phyloP scores from a whole-genome alignment of 345 rosid species.

The Mercurialis annua region DNA sequence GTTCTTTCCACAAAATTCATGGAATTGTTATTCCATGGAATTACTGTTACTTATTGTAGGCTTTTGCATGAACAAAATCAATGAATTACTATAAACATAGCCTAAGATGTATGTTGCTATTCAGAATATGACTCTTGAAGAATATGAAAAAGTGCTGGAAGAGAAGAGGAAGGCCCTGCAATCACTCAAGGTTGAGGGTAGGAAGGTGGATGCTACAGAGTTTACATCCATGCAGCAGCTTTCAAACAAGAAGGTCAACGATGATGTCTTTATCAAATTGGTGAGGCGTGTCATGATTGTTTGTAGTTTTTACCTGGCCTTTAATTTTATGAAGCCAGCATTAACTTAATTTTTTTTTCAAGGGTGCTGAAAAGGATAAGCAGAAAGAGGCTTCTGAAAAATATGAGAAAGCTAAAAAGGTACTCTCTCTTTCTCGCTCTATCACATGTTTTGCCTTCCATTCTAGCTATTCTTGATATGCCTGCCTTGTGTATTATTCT shows the following conservation, averaged over 20 bases:
- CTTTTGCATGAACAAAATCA: too few relatives aligned
- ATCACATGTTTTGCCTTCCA: not conserved
- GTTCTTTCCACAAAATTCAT: too few relatives aligned
- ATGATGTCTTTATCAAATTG: slow-evolving; percentile 56
- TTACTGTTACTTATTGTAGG: too few relatives aligned
- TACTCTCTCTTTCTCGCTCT: not conserved
- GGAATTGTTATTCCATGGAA: too few relatives aligned
- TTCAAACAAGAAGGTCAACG: slow-evolving; percentile 54
- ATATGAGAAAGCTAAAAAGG: slow-evolving; percentile 69
- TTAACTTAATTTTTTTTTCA: not conserved
- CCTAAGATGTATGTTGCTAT: too few relatives aligned
- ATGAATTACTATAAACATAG: too few relatives aligned
- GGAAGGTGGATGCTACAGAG: slow-evolving; percentile 63
- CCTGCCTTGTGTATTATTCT: not conserved
- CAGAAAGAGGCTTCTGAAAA: slow-evolving; percentile 57
- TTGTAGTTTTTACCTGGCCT: not conserved
- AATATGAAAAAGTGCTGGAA: slow-evolving; percentile 41
- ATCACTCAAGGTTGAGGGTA: slow-evolving; percentile 52
- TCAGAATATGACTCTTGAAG: slow-evolving; percentile 29
- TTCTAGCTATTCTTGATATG: too few relatives aligned
- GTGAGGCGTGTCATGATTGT: slow-evolving; percentile 23
- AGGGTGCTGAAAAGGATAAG: slow-evolving; percentile 74
- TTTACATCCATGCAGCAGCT: slow-evolving; percentile 71
- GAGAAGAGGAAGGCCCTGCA: slow-evolving; percentile 63
- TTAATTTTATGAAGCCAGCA: not conserved